These are phyloP conservation scores for Colletotrichum tabaci DNA, from an alignment of 2,329 filamentous ascomycete genomes.

Conservation along the genomic window DNA sequence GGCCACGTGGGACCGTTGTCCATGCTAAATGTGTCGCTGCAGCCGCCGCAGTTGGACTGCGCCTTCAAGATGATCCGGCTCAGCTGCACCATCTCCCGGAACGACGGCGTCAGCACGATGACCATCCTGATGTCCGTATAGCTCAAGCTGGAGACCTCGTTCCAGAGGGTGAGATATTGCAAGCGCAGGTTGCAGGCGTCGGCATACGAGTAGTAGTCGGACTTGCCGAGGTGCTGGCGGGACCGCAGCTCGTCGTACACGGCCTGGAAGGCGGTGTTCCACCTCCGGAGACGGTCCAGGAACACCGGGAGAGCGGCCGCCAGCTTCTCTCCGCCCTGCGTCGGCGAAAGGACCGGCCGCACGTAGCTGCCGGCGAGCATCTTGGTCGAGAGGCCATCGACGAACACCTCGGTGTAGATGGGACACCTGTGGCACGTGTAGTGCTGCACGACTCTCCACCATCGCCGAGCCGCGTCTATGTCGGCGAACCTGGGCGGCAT, in stretches of 20 bases:
- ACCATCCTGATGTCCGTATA: constrained; percentile 54
- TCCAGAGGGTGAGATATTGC: constrained; percentile 58
- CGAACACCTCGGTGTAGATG: constrained; percentile 47
- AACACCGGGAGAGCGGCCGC: constrained; percentile 54
- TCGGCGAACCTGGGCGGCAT: constrained; percentile 51
- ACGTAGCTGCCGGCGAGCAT: constrained; percentile 50
- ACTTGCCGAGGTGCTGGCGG: constrained; percentile 46
- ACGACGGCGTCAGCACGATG: constrained; percentile 57
- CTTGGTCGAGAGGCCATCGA: constrained; percentile 45
- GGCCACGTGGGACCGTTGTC: constrained; percentile 63
- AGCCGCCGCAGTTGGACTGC: constrained; percentile 32
- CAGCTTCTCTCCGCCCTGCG: constrained; percentile 48
- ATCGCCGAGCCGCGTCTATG: constrained; percentile 53
- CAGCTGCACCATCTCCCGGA: constrained; percentile 57
- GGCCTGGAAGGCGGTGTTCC: constrained; percentile 56
- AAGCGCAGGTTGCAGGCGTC: constrained; percentile 58
- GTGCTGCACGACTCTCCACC: constrained; percentile 56
- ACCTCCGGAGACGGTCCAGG: constrained; percentile 57
- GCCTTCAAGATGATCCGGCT: constrained; percentile 53
- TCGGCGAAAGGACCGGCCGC: constrained; percentile 47
- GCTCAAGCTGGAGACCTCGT: constrained; percentile 55
- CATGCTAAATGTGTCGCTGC: constrained; percentile 58
- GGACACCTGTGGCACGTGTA: constrained; percentile 56
- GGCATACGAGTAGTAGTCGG: constrained; percentile 49
- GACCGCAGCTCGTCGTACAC: constrained; percentile 49